Evolutionary conservation across 148 eudicot genomes (phyloP).

Genomic region (Rhododendron henanense): DNA sequence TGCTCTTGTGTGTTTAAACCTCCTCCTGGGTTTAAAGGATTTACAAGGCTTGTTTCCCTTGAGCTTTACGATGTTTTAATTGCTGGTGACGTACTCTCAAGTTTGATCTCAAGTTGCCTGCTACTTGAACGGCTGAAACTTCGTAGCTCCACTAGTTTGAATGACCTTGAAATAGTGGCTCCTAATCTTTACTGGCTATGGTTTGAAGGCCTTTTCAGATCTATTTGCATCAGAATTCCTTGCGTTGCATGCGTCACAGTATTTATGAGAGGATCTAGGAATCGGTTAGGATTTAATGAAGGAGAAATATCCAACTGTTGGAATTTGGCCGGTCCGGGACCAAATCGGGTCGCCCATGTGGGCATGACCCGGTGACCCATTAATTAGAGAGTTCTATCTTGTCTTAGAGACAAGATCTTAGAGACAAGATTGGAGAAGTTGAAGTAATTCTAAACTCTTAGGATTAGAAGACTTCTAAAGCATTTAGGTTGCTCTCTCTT

Average conservation of each 20-base stretch:
- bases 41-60: conserved; percentile 6
- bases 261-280: not conserved
- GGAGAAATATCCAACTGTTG: not conserved
- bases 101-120: conserved; percentile 5
- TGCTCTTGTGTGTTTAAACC: too few species aligned
- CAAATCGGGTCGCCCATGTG: too few species aligned
- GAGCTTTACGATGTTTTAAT: not conserved
- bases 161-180: not conserved
- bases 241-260: too few species aligned
- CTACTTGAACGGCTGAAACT: not conserved
- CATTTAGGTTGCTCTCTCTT: too few species aligned
- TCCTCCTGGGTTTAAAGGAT: not conserved
- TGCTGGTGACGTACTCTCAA: not conserved
- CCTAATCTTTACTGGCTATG: not conserved
- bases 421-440: too few species aligned
- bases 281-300: not conserved
- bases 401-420: too few species aligned
- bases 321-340: too few species aligned
- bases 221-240: not conserved
- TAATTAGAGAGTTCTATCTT: too few species aligned
- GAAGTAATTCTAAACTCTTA: too few species aligned
- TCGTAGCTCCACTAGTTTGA: not conserved
- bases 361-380: too few species aligned
- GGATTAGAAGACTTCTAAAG: too few species aligned
- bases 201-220: not conserved